Evolutionary conservation across 108 stramenopile species (phyloP).

Genomic region (Pseudonitzschia delicatissima): DNA sequence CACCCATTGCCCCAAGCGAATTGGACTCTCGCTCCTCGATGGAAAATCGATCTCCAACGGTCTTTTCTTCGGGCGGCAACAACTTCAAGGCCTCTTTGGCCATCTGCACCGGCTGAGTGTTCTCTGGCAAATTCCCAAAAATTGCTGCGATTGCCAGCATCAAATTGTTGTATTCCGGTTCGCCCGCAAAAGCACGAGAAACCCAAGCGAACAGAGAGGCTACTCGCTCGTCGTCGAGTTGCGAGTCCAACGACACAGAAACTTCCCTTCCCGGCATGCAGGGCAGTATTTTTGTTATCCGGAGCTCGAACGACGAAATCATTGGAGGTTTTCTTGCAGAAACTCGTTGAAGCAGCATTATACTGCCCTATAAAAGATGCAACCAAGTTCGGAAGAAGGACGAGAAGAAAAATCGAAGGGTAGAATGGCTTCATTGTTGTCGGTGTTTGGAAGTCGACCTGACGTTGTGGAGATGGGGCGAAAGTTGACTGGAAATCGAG

Average conservation of each 20-base stretch:
- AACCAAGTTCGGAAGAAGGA: neutral
- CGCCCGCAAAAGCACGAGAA: constrained; percentile 53
- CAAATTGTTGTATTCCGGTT: constrained; percentile 54
- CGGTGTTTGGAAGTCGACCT: too few relatives aligned
- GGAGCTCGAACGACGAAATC: neutral
- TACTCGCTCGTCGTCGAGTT: constrained; percentile 47
- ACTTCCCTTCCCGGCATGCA: neutral
- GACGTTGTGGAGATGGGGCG: too few relatives aligned
- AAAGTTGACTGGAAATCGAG: too few relatives aligned
- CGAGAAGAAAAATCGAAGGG: neutral
- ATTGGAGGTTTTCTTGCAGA: neutral
- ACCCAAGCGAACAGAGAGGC: constrained; percentile 67
- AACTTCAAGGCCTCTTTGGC: constrained; percentile 42
- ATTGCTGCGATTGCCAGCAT: constrained; percentile 68
- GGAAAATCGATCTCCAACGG: constrained; percentile 45
- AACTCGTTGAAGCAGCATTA: neutral
- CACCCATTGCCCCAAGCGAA: constrained; percentile 74
- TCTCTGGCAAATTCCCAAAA: constrained; percentile 59
- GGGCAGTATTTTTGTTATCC: neutral
- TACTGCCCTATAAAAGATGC: neutral
- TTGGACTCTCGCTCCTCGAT: constrained; percentile 56
- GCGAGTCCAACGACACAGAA: constrained; percentile 12
- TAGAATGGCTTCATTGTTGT: neutral
- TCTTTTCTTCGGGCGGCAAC: constrained; percentile 45
- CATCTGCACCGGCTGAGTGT: constrained; percentile 46